These are phyloP conservation scores for Xenoacremonium recifei DNA, from an alignment of 2,329 filamentous ascomycete genomes.

Conservation along the genomic window DNA sequence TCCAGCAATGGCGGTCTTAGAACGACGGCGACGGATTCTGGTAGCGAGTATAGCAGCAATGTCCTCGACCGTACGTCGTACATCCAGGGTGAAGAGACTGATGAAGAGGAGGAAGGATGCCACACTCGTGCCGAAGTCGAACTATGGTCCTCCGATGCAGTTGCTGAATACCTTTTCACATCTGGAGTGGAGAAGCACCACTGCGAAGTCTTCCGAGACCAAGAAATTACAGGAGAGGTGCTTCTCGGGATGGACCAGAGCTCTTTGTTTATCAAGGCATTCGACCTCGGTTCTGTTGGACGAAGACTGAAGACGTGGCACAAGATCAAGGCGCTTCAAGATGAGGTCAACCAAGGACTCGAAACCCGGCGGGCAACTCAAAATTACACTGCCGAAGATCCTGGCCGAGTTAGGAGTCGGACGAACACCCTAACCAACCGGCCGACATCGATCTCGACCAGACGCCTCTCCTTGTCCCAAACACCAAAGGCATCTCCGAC, in stretches of 20 bases:
- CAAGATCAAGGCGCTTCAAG: constrained; percentile 88
- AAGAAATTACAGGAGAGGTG: constrained; percentile 94
- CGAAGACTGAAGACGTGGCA: constrained; percentile 92
- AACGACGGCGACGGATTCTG: constrained; percentile 67
- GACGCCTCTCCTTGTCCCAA: constrained; percentile 49
- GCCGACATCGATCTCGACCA: constrained; percentile 45
- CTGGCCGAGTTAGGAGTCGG: constrained; percentile 50
- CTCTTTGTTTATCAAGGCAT: constrained; percentile 92
- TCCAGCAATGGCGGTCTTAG: constrained; percentile 52
- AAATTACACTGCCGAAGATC: constrained; percentile 57
- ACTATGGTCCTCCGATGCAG: constrained; percentile 75
- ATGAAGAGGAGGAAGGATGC: constrained; percentile 81
- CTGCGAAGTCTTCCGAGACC: constrained; percentile 91
- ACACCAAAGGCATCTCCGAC: constrained; percentile 49
- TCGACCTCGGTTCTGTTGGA: constrained; percentile 88
- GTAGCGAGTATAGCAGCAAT: constrained; percentile 87
- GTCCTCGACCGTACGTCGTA: constrained; percentile 79
- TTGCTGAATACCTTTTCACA: constrained; percentile 86
- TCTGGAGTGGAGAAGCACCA: constrained; percentile 83
- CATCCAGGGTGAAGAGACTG: constrained; percentile 91
- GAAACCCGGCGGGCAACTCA: constrained; percentile 52
- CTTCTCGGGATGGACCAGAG: constrained; percentile 93
- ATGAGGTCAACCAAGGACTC: constrained; percentile 63
- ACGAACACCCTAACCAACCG: constrained; percentile 58
- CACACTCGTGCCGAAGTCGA: constrained; percentile 72